Conservation (phyloP, 495 filamentous ascomycete species). For the Achaetomiella virescens region DNA sequence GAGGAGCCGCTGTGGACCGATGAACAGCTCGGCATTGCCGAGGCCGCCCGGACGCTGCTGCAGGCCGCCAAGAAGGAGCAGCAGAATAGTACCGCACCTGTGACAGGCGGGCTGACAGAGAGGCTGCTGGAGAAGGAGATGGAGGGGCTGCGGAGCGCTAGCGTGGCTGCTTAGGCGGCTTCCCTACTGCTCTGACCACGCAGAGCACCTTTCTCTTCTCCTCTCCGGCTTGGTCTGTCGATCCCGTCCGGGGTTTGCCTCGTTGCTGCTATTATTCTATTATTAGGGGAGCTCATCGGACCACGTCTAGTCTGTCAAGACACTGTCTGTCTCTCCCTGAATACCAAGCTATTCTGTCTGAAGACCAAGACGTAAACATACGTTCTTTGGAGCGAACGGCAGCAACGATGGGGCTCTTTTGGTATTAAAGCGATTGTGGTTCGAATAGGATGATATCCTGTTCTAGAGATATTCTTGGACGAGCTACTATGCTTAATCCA, state of each 20-base stretch:
- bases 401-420: slow-evolving; percentile 1
- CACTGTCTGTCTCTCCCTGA: neutral
- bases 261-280: neutral
- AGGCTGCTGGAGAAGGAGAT: slow-evolving; percentile 21
- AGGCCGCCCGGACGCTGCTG: slow-evolving; percentile 29
- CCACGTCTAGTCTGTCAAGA: slow-evolving; percentile 1
- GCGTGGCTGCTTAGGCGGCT: slow-evolving; percentile 17
- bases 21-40: slow-evolving; percentile 67
- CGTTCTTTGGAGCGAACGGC: slow-evolving; percentile 17
- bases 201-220: neutral
- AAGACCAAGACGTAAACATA: slow-evolving; percentile 6
- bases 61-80: slow-evolving; percentile 23
- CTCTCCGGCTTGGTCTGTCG: neutral
- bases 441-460: neutral
- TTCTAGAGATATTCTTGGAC: neutral
- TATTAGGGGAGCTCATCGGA: slow-evolving; percentile 7
- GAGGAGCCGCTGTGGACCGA: slow-evolving; percentile 75
- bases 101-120: slow-evolving; percentile 18
- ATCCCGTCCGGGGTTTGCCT: neutral
- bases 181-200: neutral
- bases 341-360: neutral
- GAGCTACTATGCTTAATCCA: neutral
- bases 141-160: slow-evolving; percentile 15
- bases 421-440: slow-evolving; percentile 3
- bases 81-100: slow-evolving; percentile 6